These are phyloP conservation scores for Neurospora tetrasperma DNA, from an alignment of 495 filamentous ascomycete genomes.

Conservation along the genomic window DNA sequence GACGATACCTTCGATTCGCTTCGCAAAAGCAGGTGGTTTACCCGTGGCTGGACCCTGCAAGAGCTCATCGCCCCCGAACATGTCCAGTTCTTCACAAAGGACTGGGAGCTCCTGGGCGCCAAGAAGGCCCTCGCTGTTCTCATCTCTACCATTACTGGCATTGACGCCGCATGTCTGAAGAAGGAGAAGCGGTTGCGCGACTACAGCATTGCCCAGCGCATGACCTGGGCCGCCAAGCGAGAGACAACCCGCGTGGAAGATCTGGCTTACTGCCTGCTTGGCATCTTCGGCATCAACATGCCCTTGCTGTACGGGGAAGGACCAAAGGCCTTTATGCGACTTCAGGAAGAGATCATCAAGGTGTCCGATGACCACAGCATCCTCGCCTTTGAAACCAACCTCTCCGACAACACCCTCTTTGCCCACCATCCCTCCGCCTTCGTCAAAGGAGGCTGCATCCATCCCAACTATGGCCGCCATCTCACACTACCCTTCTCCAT, in stretches of 20 bases:
- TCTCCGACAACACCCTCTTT: slow-evolving; percentile 11
- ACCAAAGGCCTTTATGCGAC: slow-evolving; percentile 12
- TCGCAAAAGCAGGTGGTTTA: slow-evolving; percentile 25
- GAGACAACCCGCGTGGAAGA: slow-evolving; percentile 27
- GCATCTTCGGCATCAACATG: slow-evolving; percentile 36
- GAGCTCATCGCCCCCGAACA: slow-evolving; percentile 25
- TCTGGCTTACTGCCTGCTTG: slow-evolving; percentile 33
- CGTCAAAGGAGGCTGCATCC: slow-evolving; percentile 1
- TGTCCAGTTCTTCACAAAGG: slow-evolving; percentile 22
- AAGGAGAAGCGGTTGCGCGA: slow-evolving; percentile 4
- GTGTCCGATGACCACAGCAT: slow-evolving; percentile 16
- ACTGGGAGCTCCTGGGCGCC: slow-evolving; percentile 23
- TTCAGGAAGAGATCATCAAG: slow-evolving; percentile 22
- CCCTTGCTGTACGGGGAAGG: slow-evolving; percentile 38
- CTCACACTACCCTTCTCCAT: slow-evolving; percentile 16
- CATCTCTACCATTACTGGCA: slow-evolving; percentile 23
- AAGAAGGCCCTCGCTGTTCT: slow-evolving; percentile 12
- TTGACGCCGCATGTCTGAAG: slow-evolving; percentile 15
- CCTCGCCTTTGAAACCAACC: slow-evolving; percentile 10
- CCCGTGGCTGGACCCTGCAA: slow-evolving; percentile 33
- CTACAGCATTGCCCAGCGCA: slow-evolving; percentile 24
- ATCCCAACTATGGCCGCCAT: slow-evolving; percentile 6
- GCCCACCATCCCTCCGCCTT: slow-evolving; percentile 15
- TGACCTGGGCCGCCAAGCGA: slow-evolving; percentile 30
- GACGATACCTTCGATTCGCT: neutral